Conservation (phyloP, 1,284 basidiomycete genomes). For the Apiotrichum mycotoxinovorans region DNA sequence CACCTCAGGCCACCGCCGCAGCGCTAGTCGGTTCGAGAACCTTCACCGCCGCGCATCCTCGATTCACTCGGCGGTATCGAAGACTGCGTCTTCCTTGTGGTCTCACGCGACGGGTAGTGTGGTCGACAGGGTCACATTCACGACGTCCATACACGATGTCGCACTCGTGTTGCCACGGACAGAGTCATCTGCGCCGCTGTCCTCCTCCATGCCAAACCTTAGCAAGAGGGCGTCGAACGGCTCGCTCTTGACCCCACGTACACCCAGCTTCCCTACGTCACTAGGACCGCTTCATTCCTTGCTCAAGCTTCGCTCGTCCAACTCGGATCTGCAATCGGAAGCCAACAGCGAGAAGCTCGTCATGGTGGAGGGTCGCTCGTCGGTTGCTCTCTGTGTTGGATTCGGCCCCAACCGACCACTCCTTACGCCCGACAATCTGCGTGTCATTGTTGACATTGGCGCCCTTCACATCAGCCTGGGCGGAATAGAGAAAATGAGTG, state of each 20-base stretch:
- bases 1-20: not conserved
- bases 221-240: not conserved
- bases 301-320: not conserved
- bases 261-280: not conserved
- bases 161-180: conserved; percentile 30
- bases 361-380: conserved; percentile 24
- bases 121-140: conserved; percentile 34
- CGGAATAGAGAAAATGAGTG: conserved; percentile 27
- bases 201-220: conserved; percentile 4
- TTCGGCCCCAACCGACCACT: conserved; percentile 40
- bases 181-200: not conserved
- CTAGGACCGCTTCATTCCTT: conserved; percentile 8
- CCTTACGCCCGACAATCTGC: conserved; percentile 39
- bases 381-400: conserved; percentile 22
- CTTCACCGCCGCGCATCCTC: conserved; percentile 17
- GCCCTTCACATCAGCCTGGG: conserved; percentile 25
- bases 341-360: conserved; percentile 25
- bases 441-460: conserved; percentile 24
- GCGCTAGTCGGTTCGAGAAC: not conserved
- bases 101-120: conserved; percentile 35
- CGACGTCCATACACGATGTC: conserved; percentile 23
- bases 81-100: conserved; percentile 33
- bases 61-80: conserved; percentile 23
- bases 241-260: not conserved
- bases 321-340: conserved; percentile 3